These are phyloP conservation scores for Pseudocercospora eumusae DNA, from an alignment of 2,329 filamentous ascomycete genomes.

Conservation along the genomic window DNA sequence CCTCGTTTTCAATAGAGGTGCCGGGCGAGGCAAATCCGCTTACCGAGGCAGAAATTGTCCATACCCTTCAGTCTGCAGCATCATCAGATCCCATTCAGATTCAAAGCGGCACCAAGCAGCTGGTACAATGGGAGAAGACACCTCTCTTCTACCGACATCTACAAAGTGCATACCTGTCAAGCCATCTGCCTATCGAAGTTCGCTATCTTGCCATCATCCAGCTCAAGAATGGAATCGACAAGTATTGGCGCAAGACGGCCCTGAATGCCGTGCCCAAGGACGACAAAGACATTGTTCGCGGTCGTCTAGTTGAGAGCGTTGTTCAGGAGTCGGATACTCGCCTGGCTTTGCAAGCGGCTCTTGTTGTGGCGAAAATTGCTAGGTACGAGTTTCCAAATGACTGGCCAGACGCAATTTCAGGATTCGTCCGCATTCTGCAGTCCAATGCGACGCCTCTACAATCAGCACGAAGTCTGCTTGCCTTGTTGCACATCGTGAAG, in stretches of 20 bases:
- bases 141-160: constrained; percentile 53
- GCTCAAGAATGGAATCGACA: constrained; percentile 94
- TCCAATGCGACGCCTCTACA: constrained; percentile 48
- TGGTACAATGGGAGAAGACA: constrained; percentile 53
- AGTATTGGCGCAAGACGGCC: constrained; percentile 83
- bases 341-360: constrained; percentile 82
- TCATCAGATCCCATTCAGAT: constrained; percentile 53
- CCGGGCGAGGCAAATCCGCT: constrained; percentile 72
- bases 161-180: constrained; percentile 75
- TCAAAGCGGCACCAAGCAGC: constrained; percentile 55
- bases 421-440: constrained; percentile 65
- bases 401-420: constrained; percentile 64
- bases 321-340: constrained; percentile 73
- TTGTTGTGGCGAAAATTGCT: constrained; percentile 84
- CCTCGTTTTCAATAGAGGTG: constrained; percentile 62
- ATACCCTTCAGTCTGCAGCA: constrained; percentile 52
- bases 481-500: constrained; percentile 84
- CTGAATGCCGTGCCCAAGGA: constrained; percentile 64
- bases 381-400: constrained; percentile 86
- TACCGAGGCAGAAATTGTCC: constrained; percentile 50
- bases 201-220: constrained; percentile 91
- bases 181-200: constrained; percentile 71
- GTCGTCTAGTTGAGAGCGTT: constrained; percentile 72
- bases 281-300: constrained; percentile 76
- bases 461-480: constrained; percentile 70